Percentiles rank a stretch among this genome's conserved stretches.
Evolutionary conservation across 2,329 filamentous ascomycete species (phyloP).

Genomic region (Xylaria sp.): DNA sequence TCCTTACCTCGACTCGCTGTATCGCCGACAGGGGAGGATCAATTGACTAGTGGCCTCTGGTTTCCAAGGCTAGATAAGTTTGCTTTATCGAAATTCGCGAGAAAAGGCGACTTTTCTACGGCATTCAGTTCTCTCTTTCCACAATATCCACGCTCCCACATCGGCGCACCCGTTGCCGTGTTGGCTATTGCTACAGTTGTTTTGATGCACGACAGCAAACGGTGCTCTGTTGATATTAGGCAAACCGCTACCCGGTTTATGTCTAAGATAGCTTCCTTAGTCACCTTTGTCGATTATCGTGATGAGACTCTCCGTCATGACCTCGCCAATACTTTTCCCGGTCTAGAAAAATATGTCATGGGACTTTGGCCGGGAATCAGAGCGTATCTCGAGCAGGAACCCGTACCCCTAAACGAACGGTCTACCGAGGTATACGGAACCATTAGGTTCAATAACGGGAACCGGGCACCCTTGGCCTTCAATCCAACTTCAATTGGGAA

Average conservation of each 20-base stretch:
- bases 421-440: not conserved
- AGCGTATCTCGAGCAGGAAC: slow-evolving; percentile 33
- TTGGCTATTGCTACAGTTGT: slow-evolving; percentile 54
- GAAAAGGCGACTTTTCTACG: slow-evolving; percentile 40
- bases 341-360: slow-evolving; percentile 43
- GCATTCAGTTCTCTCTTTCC: slow-evolving; percentile 52
- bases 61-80: slow-evolving; percentile 45
- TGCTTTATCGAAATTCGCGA: slow-evolving; percentile 35
- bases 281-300: slow-evolving; percentile 39
- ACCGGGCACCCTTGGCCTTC: slow-evolving; percentile 2
- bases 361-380: slow-evolving; percentile 44
- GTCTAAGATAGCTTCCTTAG: slow-evolving; percentile 41
- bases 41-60: slow-evolving; percentile 45
- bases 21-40: slow-evolving; percentile 26
- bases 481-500: slow-evolving; percentile 24
- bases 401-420: slow-evolving; percentile 2
- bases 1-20: slow-evolving; percentile 46
- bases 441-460: not conserved
- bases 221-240: slow-evolving; percentile 38
- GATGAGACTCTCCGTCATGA: slow-evolving; percentile 34
- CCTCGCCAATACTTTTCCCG: slow-evolving; percentile 37
- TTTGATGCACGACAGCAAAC: slow-evolving; percentile 50
- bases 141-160: slow-evolving; percentile 43
- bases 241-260: slow-evolving; percentile 44
- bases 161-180: slow-evolving; percentile 45